A percentile compares a stretch with the other conserved stretches of the same genome.
phyloP scores from a whole-genome alignment of 2,329 filamentous ascomycete species.

The Coniochaeta ligniaria region DNA sequence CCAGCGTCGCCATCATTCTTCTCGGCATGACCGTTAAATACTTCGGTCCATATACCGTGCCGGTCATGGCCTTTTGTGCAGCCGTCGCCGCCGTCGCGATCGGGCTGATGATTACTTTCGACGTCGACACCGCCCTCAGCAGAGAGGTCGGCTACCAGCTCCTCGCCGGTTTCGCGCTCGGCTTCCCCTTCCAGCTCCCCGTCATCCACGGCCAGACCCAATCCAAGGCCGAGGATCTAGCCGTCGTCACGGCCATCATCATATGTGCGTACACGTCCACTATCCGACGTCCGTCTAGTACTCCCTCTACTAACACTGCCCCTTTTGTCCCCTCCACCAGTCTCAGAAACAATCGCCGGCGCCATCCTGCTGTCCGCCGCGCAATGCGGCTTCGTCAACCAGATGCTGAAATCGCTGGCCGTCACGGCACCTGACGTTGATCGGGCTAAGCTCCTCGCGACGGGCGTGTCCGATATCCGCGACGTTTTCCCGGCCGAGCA shows the following conservation, averaged over 20 bases:
- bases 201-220: conserved; percentile 29
- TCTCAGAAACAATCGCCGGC: conserved; percentile 31
- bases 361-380: conserved; percentile 31
- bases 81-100: conserved; percentile 23
- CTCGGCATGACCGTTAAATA: conserved; percentile 15
- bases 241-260: conserved; percentile 9
- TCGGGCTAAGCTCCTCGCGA: conserved; percentile 18
- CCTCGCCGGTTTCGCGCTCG: conserved; percentile 28
- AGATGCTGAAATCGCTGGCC: too few species aligned
- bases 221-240: conserved; percentile 14
- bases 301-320: not conserved
- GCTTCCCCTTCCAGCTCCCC: conserved; percentile 23
- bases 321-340: not conserved
- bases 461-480: conserved; percentile 42
- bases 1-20: conserved; percentile 19
- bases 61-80: conserved; percentile 15
- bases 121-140: conserved; percentile 15
- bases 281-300: too few species aligned
- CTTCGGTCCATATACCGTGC: conserved; percentile 15
- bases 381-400: conserved; percentile 25
- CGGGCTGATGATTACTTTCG: conserved; percentile 24
- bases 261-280: conserved; percentile 2
- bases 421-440: conserved; percentile 19
- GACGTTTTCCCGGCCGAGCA: conserved; percentile 31
- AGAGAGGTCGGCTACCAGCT: conserved; percentile 26